A percentile compares a stretch with the other conserved stretches of the same genome.
Conservation (phyloP, 2,329 filamentous ascomycete species). For the Xylaria sp. region DNA sequence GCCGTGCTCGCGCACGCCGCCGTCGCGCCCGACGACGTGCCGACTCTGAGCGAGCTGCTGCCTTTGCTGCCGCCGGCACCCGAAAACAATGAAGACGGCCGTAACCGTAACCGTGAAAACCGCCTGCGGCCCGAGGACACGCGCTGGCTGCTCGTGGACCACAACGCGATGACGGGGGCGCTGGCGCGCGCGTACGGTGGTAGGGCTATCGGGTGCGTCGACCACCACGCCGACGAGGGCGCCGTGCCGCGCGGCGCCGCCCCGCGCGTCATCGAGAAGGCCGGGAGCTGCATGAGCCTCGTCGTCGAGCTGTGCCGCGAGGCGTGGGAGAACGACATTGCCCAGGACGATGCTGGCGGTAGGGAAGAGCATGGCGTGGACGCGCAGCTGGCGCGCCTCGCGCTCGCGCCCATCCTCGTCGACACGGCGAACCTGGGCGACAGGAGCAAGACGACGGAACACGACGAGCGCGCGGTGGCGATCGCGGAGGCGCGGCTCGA, state of each 20-base stretch:
- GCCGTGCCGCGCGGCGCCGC: conserved; percentile 48
- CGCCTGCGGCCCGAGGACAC: conserved; percentile 58
- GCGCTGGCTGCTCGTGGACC: conserved; percentile 76
- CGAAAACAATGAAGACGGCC: too few relatives aligned
- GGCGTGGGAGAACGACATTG: conserved; percentile 67
- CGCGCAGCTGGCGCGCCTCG: conserved; percentile 65
- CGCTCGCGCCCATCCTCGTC: conserved; percentile 71
- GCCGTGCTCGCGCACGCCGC: conserved; percentile 65
- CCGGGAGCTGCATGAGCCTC: conserved; percentile 74
- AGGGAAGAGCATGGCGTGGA: conserved; percentile 49
- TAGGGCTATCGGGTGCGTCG: conserved; percentile 67
- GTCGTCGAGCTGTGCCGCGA: conserved; percentile 62
- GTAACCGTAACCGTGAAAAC: too few relatives aligned
- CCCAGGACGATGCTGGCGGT: too few relatives aligned
- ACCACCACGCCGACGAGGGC: conserved; percentile 78
- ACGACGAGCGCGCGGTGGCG: conserved; percentile 60
- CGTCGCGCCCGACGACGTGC: conserved; percentile 61
- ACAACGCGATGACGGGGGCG: conserved; percentile 70
- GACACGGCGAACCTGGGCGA: conserved; percentile 69
- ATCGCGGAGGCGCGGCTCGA: conserved; percentile 58
- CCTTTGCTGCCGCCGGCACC: conserved; percentile 15
- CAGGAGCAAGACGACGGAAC: conserved; percentile 65
- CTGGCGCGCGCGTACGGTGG: conserved; percentile 4
- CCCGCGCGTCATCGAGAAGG: conserved; percentile 65
- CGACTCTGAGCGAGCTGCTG: conserved; percentile 64